phyloP scores from a whole-genome alignment of 371 early-diverging fungal species.

The Nematocida major region DNA sequence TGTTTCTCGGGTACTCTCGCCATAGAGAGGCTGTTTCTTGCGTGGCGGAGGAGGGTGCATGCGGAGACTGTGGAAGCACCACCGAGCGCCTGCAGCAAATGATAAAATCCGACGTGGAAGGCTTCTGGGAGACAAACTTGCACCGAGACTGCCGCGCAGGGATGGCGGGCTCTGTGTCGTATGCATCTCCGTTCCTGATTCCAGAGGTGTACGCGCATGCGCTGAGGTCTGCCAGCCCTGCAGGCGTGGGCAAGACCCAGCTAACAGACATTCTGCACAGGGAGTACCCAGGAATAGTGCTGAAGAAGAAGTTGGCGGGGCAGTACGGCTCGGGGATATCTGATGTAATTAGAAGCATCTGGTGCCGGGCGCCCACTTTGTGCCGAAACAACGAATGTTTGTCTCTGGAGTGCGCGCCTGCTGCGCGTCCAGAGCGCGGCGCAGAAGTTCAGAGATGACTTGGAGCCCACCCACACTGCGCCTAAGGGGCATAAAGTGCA shows the following conservation, averaged over 20 bases:
- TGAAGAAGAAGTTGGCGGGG: constrained; percentile 29
- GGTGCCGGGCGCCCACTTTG: constrained; percentile 28
- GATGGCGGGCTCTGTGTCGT: not conserved
- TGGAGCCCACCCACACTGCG: too few relatives aligned
- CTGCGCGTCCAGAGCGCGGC: not conserved
- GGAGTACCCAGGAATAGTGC: not conserved
- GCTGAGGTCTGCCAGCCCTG: not conserved
- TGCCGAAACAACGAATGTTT: constrained; percentile 43
- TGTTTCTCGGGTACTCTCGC: constrained; percentile 32
- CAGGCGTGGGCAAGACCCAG: not conserved
- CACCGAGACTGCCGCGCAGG: constrained; percentile 38
- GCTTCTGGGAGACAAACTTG: constrained; percentile 14
- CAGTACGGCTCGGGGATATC: constrained; percentile 43
- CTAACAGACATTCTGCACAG: not conserved
- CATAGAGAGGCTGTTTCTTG: constrained; percentile 8
- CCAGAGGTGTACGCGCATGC: not conserved
- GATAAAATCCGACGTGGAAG: not conserved
- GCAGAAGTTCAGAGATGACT: too few relatives aligned
- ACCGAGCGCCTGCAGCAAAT: not conserved
- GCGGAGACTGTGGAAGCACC: not conserved
- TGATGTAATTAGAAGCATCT: constrained; percentile 9
- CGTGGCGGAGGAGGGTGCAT: not conserved
- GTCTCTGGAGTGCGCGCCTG: constrained; percentile 25
- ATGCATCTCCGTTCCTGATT: constrained; percentile 15
- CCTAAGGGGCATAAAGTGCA: too few relatives aligned